These are phyloP conservation scores for Yamadazyma blattariae DNA, from an alignment of 1,139 yeast species.

Conservation along the genomic window DNA sequence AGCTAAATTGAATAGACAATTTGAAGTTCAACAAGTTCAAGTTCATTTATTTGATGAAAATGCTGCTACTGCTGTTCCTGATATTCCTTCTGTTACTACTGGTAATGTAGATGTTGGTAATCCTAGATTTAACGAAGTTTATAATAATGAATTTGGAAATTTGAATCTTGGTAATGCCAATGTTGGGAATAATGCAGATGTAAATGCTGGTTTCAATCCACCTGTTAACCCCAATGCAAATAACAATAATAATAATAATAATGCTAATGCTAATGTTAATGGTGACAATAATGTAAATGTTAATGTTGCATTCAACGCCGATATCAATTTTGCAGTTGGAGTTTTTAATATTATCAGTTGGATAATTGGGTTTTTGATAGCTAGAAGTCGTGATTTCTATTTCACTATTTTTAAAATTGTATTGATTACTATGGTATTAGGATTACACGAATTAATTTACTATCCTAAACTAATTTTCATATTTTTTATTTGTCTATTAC, in stretches of 20 bases:
- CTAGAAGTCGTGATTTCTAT: neutral
- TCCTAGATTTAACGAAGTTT: neutral
- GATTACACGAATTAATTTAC: neutral
- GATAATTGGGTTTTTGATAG: neutral
- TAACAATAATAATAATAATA: no score
- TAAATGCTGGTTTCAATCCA: no score
- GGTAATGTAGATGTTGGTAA: neutral
- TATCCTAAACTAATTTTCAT: neutral
- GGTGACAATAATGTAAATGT: no score
- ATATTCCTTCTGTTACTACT: no score
- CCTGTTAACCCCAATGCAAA: no score
- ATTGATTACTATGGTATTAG: neutral
- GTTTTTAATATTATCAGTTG: no score
- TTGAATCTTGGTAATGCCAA: neutral
- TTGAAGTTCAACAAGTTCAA: conserved; percentile 23
- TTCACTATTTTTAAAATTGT: neutral
- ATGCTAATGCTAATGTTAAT: no score
- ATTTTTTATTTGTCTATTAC: neutral
- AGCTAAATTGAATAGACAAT: conserved; percentile 22
- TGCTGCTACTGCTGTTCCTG: neutral
- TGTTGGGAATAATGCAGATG: neutral
- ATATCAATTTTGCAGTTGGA: no score
- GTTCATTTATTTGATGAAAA: conserved; percentile 11
- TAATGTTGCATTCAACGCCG: no score
- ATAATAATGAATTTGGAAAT: no score